Percentiles rank a stretch among this genome's conserved stretches.
Conservation (phyloP, 139 green algal species). For the Micractinium conductrix region DNA sequence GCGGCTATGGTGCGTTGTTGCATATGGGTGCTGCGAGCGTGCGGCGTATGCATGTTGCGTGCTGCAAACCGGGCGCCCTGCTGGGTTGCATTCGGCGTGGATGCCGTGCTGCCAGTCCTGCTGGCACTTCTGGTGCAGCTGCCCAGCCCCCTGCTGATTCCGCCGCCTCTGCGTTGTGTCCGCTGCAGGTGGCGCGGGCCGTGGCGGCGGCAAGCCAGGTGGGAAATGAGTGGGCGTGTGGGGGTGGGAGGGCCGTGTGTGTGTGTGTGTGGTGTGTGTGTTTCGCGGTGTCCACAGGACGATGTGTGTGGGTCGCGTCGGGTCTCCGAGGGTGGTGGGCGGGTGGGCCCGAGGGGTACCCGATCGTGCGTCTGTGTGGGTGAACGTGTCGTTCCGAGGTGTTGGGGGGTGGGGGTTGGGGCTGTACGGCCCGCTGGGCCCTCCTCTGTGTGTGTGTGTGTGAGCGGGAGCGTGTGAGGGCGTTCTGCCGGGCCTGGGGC, state of each 20-base stretch:
- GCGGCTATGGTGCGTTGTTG: not conserved
- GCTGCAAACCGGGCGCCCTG: not conserved
- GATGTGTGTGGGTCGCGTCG: too few relatives aligned
- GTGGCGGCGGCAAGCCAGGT: slow-evolving; percentile 25
- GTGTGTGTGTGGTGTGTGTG: too few relatives aligned
- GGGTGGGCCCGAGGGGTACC: not conserved
- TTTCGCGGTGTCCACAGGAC: too few relatives aligned
- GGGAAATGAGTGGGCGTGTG: not conserved
- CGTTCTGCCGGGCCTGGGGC: too few relatives aligned
- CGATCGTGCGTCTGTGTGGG: not conserved
- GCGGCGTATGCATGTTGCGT: not conserved
- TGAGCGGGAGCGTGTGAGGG: too few relatives aligned
- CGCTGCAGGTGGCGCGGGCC: slow-evolving; percentile 10
- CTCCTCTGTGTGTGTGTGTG: too few relatives aligned
- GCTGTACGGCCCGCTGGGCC: too few relatives aligned
- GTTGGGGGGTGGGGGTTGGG: too few relatives aligned
- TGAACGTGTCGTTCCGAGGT: not conserved
- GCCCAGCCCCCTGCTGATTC: not conserved
- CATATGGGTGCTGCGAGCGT: not conserved
- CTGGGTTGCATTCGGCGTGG: not conserved
- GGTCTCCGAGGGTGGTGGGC: too few relatives aligned
- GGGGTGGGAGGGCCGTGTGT: not conserved
- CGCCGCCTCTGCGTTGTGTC: not conserved
- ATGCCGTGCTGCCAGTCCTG: not conserved
- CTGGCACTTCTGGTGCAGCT: not conserved